Base-by-base conservation (phyloP, 768 basidiomycete genomes). In the Pisolithus microcarpus region DNA sequence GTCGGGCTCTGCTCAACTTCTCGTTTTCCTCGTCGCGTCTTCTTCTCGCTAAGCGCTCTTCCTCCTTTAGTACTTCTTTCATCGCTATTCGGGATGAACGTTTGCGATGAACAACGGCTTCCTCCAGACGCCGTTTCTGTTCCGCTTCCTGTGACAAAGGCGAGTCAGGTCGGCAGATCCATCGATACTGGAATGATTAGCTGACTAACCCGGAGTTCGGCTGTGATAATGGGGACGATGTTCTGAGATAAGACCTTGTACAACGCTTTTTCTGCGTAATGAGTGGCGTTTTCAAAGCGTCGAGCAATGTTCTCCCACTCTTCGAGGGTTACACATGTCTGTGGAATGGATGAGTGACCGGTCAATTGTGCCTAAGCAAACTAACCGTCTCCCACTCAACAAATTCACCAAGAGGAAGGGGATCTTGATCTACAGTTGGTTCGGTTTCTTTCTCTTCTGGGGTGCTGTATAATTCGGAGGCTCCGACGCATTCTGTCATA, bases 381-480 rank as follows among this genome's bases (percentile, higher is more conserved):
- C 81, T 60, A 52, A 91, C 93, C 59, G 87, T 87, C 72, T 95
- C 90, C 93, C 94, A 97, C 66, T 95, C 92, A 38, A 90, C 65
- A 58, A 88, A 88, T 44, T 76, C 77, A 1, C 72, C 71, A 5
- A 75, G 76, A 19, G 68, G 49, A 8, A 56, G 60, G n/a, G 58
- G 60, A 38, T 46, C 49, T 5, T 48, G 31, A 7, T 40, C 52
- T 42, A 37, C 36, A 37, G 43, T 46, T 40, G 6, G 46, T 23
- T 57, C 57, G 34, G 48, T 52, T 38, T 61, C 66, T 31, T 31
- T 36, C 43, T 67, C 58, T 47, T 67, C 70, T 10, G 60, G 63
- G 24, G 34, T n/a, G 34, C 2, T n/a, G 26, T 16, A 6, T 16
- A 67, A 64, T 34, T 61, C 42, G 47, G 61, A 1, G 8, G 38